These are phyloP conservation scores for Hymenoscyphus albidus DNA, from an alignment of 2,329 filamentous ascomycete species.

Conservation along the genomic window DNA sequence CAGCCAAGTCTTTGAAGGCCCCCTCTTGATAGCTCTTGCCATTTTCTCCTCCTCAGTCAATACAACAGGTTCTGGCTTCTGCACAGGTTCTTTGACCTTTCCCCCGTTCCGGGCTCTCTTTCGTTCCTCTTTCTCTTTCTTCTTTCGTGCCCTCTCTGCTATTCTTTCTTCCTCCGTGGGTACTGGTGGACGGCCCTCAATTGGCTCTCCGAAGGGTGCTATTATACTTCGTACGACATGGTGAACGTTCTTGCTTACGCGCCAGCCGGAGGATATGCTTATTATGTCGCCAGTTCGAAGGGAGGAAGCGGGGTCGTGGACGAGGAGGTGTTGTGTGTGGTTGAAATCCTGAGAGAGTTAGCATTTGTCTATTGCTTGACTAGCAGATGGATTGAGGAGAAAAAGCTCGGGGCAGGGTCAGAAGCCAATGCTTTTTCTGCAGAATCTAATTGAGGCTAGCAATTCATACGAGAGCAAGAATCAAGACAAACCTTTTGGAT, in stretches of 20 bases:
- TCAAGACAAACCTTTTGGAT: constrained; percentile 61
- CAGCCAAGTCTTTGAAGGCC: neutral
- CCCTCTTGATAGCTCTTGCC: neutral
- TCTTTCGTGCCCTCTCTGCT: constrained; percentile 50
- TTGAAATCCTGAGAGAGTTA: constrained; percentile 55
- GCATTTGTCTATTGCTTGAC: neutral
- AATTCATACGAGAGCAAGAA: constrained; percentile 2
- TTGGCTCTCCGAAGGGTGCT: constrained; percentile 62
- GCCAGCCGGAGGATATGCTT: constrained; percentile 63
- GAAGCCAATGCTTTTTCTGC: neutral
- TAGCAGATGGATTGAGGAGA: no score
- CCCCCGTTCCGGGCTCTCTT: constrained; percentile 31
- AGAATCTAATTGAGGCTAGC: neutral
- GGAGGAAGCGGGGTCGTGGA: constrained; percentile 74
- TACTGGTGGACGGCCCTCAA: constrained; percentile 61
- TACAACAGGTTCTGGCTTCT: neutral
- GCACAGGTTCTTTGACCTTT: constrained; percentile 4
- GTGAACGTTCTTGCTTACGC: constrained; percentile 61
- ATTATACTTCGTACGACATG: constrained; percentile 75
- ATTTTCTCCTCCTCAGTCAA: neutral
- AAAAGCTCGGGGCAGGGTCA: neutral
- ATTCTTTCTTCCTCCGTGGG: constrained; percentile 61
- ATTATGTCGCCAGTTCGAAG: constrained; percentile 73
- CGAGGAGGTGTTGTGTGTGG: constrained; percentile 59
- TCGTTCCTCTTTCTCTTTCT: constrained; percentile 54